Evolutionary conservation across 129 eudicot species (phyloP).

Genomic region (Scalesia atractyloides): DNA sequence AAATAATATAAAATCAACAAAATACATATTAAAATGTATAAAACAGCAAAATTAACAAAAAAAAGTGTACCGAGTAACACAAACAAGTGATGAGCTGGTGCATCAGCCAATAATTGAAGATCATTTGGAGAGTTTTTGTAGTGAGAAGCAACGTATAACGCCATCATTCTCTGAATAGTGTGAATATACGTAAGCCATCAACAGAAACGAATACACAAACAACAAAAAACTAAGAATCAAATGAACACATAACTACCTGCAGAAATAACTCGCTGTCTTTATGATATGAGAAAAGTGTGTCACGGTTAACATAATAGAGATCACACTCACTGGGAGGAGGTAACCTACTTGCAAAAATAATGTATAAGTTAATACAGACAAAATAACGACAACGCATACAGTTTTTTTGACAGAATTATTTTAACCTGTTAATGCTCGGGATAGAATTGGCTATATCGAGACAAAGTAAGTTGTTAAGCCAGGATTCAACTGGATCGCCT

Average conservation of each 20-base stretch:
- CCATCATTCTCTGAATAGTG: constrained; percentile 92
- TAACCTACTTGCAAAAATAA: constrained; percentile 48
- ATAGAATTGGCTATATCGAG: constrained; percentile 76
- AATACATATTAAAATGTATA: not conserved
- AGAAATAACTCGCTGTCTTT: constrained; percentile 87
- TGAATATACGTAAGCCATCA: constrained; percentile 20
- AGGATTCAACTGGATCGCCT: constrained; percentile 90
- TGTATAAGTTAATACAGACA: constrained; percentile 11
- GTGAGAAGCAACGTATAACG: constrained; percentile 95
- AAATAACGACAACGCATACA: constrained; percentile 12
- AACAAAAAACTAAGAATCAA: constrained; percentile 5
- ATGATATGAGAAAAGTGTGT: constrained; percentile 96
- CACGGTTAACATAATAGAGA: constrained; percentile 94
- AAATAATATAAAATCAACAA: constrained; percentile 1
- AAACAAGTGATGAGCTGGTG: constrained; percentile 96
- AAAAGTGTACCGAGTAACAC: constrained; percentile 74
- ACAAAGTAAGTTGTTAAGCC: constrained; percentile 92
- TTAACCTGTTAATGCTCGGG: constrained; percentile 82
- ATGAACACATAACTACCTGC: constrained; percentile 51
- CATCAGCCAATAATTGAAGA: constrained; percentile 94
- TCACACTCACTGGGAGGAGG: constrained; percentile 91
- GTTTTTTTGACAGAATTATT: constrained; percentile 4
- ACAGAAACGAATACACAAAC: not conserved
- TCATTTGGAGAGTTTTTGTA: constrained; percentile 97
- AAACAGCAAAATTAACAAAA: not conserved